Base-by-base conservation (phyloP, 768 basidiomycete genomes). In the Dentipellis sp. region DNA sequence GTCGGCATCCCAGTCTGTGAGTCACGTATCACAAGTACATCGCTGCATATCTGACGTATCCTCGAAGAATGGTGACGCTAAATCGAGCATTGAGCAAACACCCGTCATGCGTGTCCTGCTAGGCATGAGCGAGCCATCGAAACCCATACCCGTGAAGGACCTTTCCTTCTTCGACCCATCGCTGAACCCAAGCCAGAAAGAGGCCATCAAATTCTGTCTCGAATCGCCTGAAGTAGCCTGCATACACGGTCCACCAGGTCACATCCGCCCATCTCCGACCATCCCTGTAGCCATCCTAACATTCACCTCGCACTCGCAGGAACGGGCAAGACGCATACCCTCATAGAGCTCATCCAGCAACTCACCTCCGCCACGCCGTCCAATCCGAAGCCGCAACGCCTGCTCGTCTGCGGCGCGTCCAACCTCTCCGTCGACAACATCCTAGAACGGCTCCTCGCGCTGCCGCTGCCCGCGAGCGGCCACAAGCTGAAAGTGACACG, bases 401-500 rank as follows among this genome's bases (percentile, higher is more conserved):
- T 97, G 3, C 81, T 97, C 11, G 85, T 97, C 4, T 97, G 94
- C 64, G 93, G 94, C 19, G 94, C 93, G 8, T 93, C 90, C 3
- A 97, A 99, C 63, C 75, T 99, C 52, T 88, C 94, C 1, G 92
- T 97, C 1, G 97, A 99, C 68, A 99, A 99, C 68, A 87, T 99
- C 39, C 77, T 99, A 11, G 87, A 94, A 62, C 79, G 97, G 17
- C 75, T 99, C 10, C 74, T 90, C 14, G 78, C 77, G 14, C 71
- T 89, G 3, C 83, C 86, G 11, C 58, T 70, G 0, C 62, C 69
- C 1, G 77, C 77, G 22, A 82, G 78, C 52, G 75, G 73, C 4
- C 70, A 74, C 19, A 77, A 71, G 57, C 62, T 90, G 10, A 83
- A 77, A 65, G 80, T 86, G 7, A 93, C 94, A 0, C 79, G 97